Base-by-base conservation (phyloP, 139 green algal species). In the Chlorella sp. region DNA sequence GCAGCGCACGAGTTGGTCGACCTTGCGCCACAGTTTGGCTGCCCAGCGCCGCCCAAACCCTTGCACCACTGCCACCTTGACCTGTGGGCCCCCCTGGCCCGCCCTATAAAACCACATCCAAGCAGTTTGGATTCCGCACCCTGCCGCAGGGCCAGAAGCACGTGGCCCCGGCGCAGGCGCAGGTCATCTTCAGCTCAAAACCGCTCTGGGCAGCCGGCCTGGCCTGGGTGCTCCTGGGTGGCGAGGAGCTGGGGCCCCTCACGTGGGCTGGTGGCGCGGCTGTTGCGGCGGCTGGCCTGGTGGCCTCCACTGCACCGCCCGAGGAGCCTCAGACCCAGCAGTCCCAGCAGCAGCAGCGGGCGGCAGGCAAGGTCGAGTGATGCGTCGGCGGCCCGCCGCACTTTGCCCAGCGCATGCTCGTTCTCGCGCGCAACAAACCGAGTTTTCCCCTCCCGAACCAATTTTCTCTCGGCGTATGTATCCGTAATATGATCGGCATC, bases 161-260 rank as follows among this genome's bases (percentile, higher is more conserved):
- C 20, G 72, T 86, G 40, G 62, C 81, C 26, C 70, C 81, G 11
- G 81, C 69, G 0, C 32, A 86, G 56, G 81, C 81, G 4, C 81
- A 90, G 54, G 51, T 90, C 44, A 85, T 88, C n/a, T 90, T 90
- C 67, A 67, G 60, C 40, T 79, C 81, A 20, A 82, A 80, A n/a
- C 86, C 86, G 16, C 65, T 90, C 9, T 90, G 86, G 86, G 60
- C 81, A 1, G 86, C 82, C 3, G 58, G 65, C 44, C 26, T 87
- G 13, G 82, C 86, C 72, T 78, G 46, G 41, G 20, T 87, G 16
- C 44, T 90, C 40, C 86, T 90, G 38, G 80, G 80, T 19, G 76
- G 82, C 0, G 86, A 90, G 81, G 20, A 80, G 24, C 48, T 90
- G 41, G 82, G 86, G 2, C 30, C 36, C 24, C 68, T 85, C 48